A percentile compares a stretch with the other conserved stretches of the same genome.
Conservation (phyloP, 306 rosid species). For the Prunus davidiana region DNA sequence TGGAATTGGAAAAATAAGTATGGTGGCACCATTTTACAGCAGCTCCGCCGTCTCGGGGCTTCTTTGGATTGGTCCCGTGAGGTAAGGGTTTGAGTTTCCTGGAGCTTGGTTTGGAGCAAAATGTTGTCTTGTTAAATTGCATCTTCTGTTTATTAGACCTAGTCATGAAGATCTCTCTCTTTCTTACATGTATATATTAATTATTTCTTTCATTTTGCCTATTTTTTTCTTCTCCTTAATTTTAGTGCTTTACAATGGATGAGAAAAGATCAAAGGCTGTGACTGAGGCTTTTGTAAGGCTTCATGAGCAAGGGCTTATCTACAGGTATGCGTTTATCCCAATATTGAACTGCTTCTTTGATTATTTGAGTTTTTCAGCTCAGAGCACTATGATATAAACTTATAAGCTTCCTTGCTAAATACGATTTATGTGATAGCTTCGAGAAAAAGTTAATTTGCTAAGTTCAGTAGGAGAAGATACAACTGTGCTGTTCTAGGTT, state of each 20-base stretch:
- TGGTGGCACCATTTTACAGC: conserved; percentile 80
- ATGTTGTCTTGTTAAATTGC: not conserved
- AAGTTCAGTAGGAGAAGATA: not conserved
- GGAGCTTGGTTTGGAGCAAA: not conserved
- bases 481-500: not conserved
- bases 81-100: conserved; percentile 39
- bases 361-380: not conserved
- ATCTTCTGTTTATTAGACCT: not conserved
- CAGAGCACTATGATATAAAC: not conserved
- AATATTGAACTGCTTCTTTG: not conserved
- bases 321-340: conserved; percentile 53
- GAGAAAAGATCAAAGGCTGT: conserved; percentile 82
- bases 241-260: conserved; percentile 95
- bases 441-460: not conserved
- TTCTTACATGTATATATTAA: not conserved
- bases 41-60: conserved; percentile 85
- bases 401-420: not conserved
- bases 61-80: conserved; percentile 98
- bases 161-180: conserved; percentile 4
- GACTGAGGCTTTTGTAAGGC: conserved; percentile 89
- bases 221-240: conserved; percentile 4
- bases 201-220: not conserved
- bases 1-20: conserved; percentile 91
- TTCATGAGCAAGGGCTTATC: conserved; percentile 64
- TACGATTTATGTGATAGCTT: not conserved